These are phyloP conservation scores for Dissophora ornata DNA, from an alignment of 192 early-diverging fungal genomes.

Conservation along the genomic window DNA sequence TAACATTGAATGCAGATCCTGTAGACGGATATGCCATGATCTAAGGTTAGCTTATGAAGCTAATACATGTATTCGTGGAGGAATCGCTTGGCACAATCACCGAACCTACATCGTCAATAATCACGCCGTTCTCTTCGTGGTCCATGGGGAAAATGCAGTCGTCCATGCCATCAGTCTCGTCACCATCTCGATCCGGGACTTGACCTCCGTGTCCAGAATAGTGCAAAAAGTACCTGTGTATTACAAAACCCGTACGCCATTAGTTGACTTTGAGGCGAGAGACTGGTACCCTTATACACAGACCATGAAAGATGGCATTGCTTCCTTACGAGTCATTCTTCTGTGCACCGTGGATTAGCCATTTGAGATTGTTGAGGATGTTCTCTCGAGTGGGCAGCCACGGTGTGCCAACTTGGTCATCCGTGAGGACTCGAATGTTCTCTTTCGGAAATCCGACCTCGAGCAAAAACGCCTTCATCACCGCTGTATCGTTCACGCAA, in stretches of 20 bases:
- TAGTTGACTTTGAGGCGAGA: too few species aligned
- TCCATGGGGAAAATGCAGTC: conserved; percentile 58
- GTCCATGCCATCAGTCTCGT: conserved; percentile 51
- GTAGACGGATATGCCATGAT: too few species aligned
- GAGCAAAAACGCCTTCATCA: conserved; percentile 53
- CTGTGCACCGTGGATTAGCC: conserved; percentile 62
- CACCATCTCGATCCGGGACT: conserved; percentile 50
- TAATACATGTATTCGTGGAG: too few species aligned
- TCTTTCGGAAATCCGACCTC: conserved; percentile 32
- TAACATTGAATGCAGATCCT: conserved; percentile 53
- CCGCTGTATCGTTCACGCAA: conserved; percentile 51
- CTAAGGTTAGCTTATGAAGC: too few species aligned
- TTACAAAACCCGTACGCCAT: too few species aligned
- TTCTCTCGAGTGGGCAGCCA: conserved; percentile 60
- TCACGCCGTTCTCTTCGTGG: conserved; percentile 39
- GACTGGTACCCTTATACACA: too few species aligned
- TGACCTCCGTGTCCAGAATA: conserved; percentile 55
- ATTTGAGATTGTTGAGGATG: conserved; percentile 60
- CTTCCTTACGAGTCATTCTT: conserved; percentile 62
- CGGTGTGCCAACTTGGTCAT: conserved; percentile 53
- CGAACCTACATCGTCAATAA: conserved; percentile 54
- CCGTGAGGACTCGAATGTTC: conserved; percentile 55
- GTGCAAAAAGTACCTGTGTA: conserved; percentile 49
- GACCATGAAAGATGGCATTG: conserved; percentile 1
- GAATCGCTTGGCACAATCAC: too few species aligned